phyloP scores from a whole-genome alignment of 2,329 filamentous ascomycete species.

The Mariannaea sp. region DNA sequence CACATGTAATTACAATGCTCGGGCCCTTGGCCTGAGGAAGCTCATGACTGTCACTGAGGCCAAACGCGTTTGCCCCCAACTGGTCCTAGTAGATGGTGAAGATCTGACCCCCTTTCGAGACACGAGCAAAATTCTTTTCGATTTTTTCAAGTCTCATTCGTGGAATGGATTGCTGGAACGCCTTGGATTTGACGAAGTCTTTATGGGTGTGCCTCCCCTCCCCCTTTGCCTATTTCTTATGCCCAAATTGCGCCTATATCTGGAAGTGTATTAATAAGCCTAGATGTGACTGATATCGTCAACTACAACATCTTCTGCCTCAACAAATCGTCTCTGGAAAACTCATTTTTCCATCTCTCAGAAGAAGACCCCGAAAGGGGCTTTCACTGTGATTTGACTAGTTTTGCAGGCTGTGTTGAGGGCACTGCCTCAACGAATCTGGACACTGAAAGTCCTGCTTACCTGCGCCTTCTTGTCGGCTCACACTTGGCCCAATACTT shows the following conservation, averaged over 20 bases:
- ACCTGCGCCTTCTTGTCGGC: slow-evolving; percentile 71
- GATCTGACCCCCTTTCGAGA: slow-evolving; percentile 85
- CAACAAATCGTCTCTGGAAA: slow-evolving; percentile 64
- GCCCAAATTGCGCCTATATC: background rate
- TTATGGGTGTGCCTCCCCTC: slow-evolving; percentile 46
- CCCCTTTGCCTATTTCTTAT: too few relatives aligned
- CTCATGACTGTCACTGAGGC: slow-evolving; percentile 86
- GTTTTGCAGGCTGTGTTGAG: slow-evolving; percentile 65
- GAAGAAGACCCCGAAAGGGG: slow-evolving; percentile 75
- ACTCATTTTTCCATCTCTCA: slow-evolving; percentile 82
- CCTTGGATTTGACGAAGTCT: slow-evolving; percentile 88
- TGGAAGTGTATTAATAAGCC: background rate
- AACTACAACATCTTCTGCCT: slow-evolving; percentile 78
- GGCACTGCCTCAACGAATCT: slow-evolving; percentile 29
- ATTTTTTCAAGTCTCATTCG: slow-evolving; percentile 71
- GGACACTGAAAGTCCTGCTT: slow-evolving; percentile 46
- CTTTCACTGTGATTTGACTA: slow-evolving; percentile 76
- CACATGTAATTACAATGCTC: slow-evolving; percentile 92
- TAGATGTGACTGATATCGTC: slow-evolving; percentile 83
- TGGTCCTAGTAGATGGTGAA: slow-evolving; percentile 85
- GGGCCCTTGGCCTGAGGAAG: slow-evolving; percentile 74
- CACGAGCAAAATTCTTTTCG: slow-evolving; percentile 80
- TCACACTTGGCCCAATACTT: slow-evolving; percentile 82
- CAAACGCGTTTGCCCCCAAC: slow-evolving; percentile 76
- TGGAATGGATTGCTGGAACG: slow-evolving; percentile 82